phyloP scores from a whole-genome alignment of 2,329 filamentous ascomycete species.

The Claviceps sp. region DNA sequence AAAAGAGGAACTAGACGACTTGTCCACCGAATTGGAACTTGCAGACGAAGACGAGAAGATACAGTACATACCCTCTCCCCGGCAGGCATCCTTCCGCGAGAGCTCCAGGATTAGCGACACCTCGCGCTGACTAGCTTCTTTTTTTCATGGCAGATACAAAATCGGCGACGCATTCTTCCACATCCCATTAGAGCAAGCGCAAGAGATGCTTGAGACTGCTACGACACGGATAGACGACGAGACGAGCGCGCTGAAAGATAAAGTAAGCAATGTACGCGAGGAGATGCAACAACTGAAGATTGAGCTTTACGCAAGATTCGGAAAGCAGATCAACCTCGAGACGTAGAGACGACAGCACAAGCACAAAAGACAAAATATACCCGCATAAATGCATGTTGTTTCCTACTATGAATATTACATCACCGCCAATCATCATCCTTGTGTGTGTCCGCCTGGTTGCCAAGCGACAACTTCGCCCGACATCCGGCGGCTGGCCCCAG shows the following conservation, averaged over 20 bases:
- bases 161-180: conserved; percentile 94
- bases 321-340: conserved; percentile 92
- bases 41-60: conserved; percentile 90
- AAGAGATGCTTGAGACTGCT: conserved; percentile 65
- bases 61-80: conserved; percentile 42
- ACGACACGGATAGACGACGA: conserved; percentile 65
- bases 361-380: neutral
- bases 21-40: conserved; percentile 81
- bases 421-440: no score
- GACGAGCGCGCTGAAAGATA: conserved; percentile 63
- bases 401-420: neutral
- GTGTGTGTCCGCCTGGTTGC: no score
- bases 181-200: conserved; percentile 69
- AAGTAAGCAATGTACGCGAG: conserved; percentile 59
- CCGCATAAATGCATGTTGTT: neutral
- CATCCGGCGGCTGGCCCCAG: no score
- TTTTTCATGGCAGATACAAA: conserved; percentile 56
- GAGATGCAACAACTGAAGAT: conserved; percentile 88
- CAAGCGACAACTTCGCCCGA: no score
- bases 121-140: neutral
- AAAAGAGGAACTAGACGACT: conserved; percentile 93
- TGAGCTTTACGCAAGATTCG: conserved; percentile 85
- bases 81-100: neutral
- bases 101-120: no score
- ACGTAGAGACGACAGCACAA: conserved; percentile 35